Evolutionary conservation across 345 rosid species (phyloP), one percentile per base, ranked within the genome.

Genomic region (Viola odorata): DNA sequence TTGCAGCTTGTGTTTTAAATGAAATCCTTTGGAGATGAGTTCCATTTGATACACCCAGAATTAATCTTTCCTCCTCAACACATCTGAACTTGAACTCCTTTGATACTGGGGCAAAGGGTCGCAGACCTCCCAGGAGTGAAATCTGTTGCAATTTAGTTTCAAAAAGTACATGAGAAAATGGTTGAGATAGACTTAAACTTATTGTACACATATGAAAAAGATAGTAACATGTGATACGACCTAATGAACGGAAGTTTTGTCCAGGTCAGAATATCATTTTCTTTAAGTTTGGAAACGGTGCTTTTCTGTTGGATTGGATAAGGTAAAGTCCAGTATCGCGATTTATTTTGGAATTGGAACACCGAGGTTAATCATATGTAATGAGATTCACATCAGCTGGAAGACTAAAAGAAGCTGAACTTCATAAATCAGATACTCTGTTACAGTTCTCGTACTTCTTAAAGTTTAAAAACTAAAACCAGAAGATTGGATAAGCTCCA

Each of bases 11-110:
- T 36, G 71, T 48, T 55, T 63, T 74, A 52, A 72, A 61, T 65
- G 79, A 52, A 52, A 62, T 51, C 63, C 72, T 76, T 67, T 55
- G 73, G 36, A 59, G 70, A 61, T 69, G 69, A 44, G 50, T 73
- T 74, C 82, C 82, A 42, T 65, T 78, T 57, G 68, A 69, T 41
- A 70, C 61, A 45, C 79, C 79, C 53, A 76, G 55, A 74, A 68
- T 63, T 59, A 67, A 15, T 51, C 73, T 83, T 8, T 71, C 85
- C 68, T 80, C 84, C 55, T 73, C 50, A 58, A 45, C 55, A 53
- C 72, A 73, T 71, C 79, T 84, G 44, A 65, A 62, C 45, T 75
- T 78, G 13, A 72, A 58, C 63, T 77, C 92, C 77, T 77, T 85
- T 65, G 63, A 55, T 4, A 70, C 68, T 47, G 78, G 63, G 53